Evolutionary conservation across 2,329 filamentous ascomycete species (phyloP), one percentile per base, ranked within the genome.

Genomic region (Sarocladiaceae sp.): DNA sequence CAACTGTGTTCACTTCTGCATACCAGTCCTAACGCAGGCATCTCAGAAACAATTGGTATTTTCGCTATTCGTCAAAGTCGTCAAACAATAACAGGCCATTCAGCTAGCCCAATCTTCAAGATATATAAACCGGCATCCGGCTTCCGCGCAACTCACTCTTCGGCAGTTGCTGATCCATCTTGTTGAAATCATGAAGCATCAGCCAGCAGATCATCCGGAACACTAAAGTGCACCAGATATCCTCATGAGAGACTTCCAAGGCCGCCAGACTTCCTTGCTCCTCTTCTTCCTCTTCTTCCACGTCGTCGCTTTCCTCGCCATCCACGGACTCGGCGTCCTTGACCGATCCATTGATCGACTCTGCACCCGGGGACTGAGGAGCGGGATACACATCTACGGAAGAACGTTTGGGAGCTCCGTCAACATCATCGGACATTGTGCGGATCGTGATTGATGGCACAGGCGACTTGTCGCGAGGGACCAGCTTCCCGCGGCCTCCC

Each of bases 141-240:
- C 69, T 78, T 2, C 73, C 74, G 26, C 71, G 52, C 4, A 78
- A 58, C 57, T 78, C 73, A 47, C 71, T 73, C 56, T 76, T 74
- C 34, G 69, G 60, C 3, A 73, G 56, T 55, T 77, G 73, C 9
- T 72, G 62, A 45, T 79, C 76, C 47, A 68, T 63, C 53, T 72
- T 73, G 55, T 76, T 63, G 43, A 79, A 78, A 51, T 79, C 73
- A 51, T 80, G 74, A 48, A 79, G 57, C 58, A 73, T 64, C 43
- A 78, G 57, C 76, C 74, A 78, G 54, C 74, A 78, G 19, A 78
- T 62, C 75, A 78, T 79, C 20, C 74, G 61, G 49, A 78, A 74
- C 3, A 78, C 64, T 15, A 79, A 58, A 6, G 69, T 70, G 50
- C 72, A 73, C 74, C 74, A 78, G n/a, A 76, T 67, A 6, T 68